phyloP scores from a whole-genome alignment of 441 rosid species.

The Gossypium gossypioides region DNA sequence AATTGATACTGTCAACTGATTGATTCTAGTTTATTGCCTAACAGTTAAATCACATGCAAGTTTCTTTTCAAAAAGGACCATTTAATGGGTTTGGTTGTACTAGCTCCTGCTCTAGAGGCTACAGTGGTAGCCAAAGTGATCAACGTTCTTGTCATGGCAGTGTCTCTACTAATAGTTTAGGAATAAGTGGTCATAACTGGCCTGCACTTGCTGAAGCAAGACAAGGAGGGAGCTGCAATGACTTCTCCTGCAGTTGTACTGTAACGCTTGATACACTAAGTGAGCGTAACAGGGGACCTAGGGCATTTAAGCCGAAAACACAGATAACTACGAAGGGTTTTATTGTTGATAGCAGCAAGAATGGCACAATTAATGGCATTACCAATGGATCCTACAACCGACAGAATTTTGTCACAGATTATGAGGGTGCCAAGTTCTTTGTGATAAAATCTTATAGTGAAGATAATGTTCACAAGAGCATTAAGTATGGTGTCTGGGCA shows the following conservation, averaged over 20 bases:
- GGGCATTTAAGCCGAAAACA: conserved; percentile 44
- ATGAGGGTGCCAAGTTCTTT: conserved; percentile 39
- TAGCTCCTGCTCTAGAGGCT: conserved; percentile 31
- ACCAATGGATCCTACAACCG: conserved; percentile 18
- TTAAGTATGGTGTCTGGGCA: conserved; percentile 48
- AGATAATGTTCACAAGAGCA: conserved; percentile 48
- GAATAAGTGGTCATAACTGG: conserved; percentile 36
- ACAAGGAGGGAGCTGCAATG: conserved; percentile 34
- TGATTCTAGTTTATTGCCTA: background rate
- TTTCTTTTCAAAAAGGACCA: conserved; percentile 30
- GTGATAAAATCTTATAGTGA: conserved; percentile 50
- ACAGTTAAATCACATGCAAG: conserved; percentile 29
- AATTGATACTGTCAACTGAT: background rate
- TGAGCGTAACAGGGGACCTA: conserved; percentile 57
- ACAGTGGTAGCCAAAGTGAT: conserved; percentile 24
- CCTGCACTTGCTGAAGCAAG: conserved; percentile 39
- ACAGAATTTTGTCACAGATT: conserved; percentile 23
- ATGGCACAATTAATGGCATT: conserved; percentile 16
- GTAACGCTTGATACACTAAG: conserved; percentile 39
- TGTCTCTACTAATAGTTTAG: conserved; percentile 27
- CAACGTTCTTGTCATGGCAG: conserved; percentile 28
- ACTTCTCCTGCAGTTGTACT: conserved; percentile 35
- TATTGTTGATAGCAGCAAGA: conserved; percentile 18
- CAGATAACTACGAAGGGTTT: conserved; percentile 21
- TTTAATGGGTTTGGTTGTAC: conserved; percentile 34